phyloP scores from a whole-genome alignment of 1,284 basidiomycete genomes.

The Leucoagaricus sp. region DNA sequence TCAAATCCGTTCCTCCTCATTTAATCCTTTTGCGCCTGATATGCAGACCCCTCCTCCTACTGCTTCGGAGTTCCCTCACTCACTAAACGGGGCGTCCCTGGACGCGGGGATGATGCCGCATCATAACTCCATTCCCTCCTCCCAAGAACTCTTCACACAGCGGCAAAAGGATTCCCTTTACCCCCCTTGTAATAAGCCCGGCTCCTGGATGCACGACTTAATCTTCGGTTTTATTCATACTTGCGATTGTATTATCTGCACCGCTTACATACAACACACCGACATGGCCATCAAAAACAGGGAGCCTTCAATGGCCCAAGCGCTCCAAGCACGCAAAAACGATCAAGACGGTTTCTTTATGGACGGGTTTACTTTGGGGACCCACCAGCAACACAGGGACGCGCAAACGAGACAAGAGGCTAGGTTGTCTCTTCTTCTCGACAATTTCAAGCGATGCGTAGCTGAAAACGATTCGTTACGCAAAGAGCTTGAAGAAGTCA shows the following conservation, averaged over 20 bases:
- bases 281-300: constrained; percentile 30
- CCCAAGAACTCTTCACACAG: neutral
- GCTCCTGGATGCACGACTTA: constrained; percentile 38
- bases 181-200: neutral
- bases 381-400: too few species aligned
- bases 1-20: neutral
- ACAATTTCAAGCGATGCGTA: constrained; percentile 11
- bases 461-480: constrained; percentile 32
- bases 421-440: too few species aligned
- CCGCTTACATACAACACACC: constrained; percentile 40
- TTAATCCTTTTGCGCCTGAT: constrained; percentile 9
- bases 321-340: constrained; percentile 34
- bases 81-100: neutral
- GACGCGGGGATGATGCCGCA: neutral
- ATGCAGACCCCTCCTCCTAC: constrained; percentile 1
- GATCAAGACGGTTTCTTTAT: constrained; percentile 25
- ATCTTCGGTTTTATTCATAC: constrained; percentile 39
- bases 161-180: neutral
- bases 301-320: constrained; percentile 36
- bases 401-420: too few species aligned
- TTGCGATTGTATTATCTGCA: constrained; percentile 37
- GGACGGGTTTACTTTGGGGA: constrained; percentile 28
- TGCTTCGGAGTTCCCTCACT: neutral
- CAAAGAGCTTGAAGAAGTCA: constrained; percentile 32
- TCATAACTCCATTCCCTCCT: neutral